phyloP scores from a whole-genome alignment of 2,329 filamentous ascomycete species.

The Fusarium setosum region DNA sequence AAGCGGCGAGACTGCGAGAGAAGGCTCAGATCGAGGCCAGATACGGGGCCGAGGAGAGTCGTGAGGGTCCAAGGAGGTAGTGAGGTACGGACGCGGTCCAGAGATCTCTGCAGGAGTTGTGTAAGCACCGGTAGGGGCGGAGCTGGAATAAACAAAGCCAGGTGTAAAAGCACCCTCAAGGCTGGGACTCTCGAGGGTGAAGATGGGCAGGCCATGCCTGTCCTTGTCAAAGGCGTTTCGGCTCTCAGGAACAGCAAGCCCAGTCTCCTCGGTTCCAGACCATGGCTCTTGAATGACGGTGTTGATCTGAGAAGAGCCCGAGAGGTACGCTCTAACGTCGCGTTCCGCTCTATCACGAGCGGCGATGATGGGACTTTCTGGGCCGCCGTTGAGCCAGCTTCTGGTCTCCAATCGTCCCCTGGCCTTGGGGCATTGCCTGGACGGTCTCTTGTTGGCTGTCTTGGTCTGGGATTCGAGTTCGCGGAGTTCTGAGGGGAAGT shows the following conservation, averaged over 20 bases:
- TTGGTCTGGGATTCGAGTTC: neutral
- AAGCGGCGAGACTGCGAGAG: too few species aligned
- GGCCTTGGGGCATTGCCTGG: neutral
- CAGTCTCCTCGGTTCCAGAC: neutral
- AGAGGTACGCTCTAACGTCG: neutral
- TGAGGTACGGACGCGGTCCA: neutral
- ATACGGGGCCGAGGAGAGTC: too few species aligned
- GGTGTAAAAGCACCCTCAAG: neutral
- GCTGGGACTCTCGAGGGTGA: neutral
- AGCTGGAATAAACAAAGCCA: too few species aligned
- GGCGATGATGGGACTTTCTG: neutral
- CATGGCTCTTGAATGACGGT: neutral
- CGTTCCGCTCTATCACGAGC: constrained; percentile 4
- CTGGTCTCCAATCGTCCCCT: neutral
- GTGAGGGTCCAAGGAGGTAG: too few species aligned
- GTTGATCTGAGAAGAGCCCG: neutral
- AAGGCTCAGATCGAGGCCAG: too few species aligned
- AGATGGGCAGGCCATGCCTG: neutral
- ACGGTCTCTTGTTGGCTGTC: neutral
- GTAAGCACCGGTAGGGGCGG: too few species aligned
- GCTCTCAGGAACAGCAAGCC: neutral
- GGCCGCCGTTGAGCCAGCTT: neutral
- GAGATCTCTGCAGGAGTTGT: neutral
- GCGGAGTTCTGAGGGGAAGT: neutral
- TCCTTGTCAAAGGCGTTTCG: neutral